These are phyloP conservation scores for Eucalyptus cloeziana DNA, from an alignment of 345 rosid genomes.

Conservation along the genomic window DNA sequence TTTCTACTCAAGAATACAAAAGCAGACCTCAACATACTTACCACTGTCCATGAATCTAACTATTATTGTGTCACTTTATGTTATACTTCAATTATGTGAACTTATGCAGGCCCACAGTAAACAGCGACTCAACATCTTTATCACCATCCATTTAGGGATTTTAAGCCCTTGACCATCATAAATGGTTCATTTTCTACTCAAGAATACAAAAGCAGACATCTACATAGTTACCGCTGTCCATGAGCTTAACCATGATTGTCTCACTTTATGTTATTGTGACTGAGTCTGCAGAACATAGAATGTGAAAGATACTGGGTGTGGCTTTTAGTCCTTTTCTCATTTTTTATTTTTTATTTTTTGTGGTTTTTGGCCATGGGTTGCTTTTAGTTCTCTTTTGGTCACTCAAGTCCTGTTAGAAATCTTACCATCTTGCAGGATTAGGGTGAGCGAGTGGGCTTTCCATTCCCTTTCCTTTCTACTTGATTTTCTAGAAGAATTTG, in stretches of 20 bases:
- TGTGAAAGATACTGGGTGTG: neutral
- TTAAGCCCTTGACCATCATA: neutral
- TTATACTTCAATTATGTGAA: neutral
- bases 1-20: neutral
- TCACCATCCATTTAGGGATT: neutral
- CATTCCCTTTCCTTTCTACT: neutral
- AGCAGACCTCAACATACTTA: neutral
- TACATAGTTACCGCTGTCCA: neutral
- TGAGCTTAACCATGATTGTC: neutral
- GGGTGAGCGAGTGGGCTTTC: neutral
- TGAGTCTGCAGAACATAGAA: neutral
- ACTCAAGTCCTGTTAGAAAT: neutral
- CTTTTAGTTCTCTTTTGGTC: neutral
- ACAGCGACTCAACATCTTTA: neutral
- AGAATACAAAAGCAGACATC: neutral
- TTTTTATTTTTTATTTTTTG: too few relatives aligned
- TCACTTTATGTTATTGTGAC: neutral
- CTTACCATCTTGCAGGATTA: neutral
- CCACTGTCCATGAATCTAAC: neutral
- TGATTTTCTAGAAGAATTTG: neutral
- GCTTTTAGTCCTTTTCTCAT: neutral
- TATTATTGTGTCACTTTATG: neutral
- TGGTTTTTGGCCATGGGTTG: neutral
- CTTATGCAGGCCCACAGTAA: neutral
- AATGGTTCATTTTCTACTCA: neutral